phyloP scores from a whole-genome alignment of 306 rosid species.

The Rosa lucieae region DNA sequence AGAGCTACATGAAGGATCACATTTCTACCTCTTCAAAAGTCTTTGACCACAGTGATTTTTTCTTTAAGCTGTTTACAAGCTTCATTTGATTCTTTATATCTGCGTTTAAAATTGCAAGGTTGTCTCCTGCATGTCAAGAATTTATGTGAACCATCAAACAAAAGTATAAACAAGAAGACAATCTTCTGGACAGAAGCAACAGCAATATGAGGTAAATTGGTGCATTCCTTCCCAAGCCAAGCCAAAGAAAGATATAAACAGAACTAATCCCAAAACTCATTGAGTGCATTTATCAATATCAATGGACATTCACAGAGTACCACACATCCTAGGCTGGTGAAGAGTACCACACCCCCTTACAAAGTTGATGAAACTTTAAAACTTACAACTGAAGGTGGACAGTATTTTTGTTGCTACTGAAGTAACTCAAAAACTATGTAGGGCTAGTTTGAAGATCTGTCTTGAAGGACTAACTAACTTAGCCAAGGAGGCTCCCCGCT shows the following conservation, averaged over 20 bases:
- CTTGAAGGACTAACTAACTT: no score
- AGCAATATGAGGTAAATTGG: not conserved
- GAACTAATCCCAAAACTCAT: not conserved
- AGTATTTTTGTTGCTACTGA: no score
- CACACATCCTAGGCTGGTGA: no score
- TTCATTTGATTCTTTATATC: slow-evolving; percentile 74
- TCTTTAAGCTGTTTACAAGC: slow-evolving; percentile 67
- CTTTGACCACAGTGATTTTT: slow-evolving; percentile 82
- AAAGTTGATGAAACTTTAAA: no score
- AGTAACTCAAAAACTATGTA: no score
- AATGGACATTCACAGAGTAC: no score
- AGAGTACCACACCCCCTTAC: no score
- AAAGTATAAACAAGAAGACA: not conserved
- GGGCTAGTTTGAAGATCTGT: no score
- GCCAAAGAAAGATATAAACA: not conserved
- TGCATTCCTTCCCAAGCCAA: not conserved
- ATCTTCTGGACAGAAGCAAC: not conserved
- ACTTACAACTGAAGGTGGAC: no score
- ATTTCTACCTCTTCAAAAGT: slow-evolving; percentile 77
- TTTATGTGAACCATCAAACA: no score
- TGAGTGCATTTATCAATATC: no score
- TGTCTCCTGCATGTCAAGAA: slow-evolving; percentile 57
- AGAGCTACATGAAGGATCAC: slow-evolving; percentile 17
- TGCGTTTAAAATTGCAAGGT: slow-evolving; percentile 61
- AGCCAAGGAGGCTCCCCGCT: no score